A percentile compares a stretch with the other conserved stretches of the same genome.
Evolutionary conservation across 345 rosid genomes (phyloP).

Genomic region (Rubroshorea leprosula): DNA sequence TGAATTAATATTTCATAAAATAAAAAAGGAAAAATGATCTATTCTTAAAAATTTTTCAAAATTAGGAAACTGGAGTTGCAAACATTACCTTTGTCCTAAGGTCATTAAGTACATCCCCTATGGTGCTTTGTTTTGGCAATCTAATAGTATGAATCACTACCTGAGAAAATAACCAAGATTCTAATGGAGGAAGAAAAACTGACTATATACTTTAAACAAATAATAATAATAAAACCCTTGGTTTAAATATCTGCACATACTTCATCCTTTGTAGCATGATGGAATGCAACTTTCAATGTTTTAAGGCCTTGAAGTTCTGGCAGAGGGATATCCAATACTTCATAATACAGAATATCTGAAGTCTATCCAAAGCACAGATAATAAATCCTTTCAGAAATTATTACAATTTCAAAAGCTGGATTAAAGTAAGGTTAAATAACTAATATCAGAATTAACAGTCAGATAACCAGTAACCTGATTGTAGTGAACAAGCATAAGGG

Average conservation of each 20-base stretch:
- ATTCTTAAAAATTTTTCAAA: no score
- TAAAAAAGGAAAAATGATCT: no score
- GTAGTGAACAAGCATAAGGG: slow-evolving; percentile 69
- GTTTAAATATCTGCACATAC: slow-evolving; percentile 24
- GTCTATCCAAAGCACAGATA: slow-evolving; percentile 32
- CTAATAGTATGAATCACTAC: slow-evolving; percentile 56
- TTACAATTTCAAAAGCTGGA: not conserved
- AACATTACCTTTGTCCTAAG: slow-evolving; percentile 53
- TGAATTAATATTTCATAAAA: no score
- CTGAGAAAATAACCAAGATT: slow-evolving; percentile 20
- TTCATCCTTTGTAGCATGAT: slow-evolving; percentile 63
- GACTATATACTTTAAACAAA: not conserved
- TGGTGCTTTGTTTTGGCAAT: slow-evolving; percentile 66
- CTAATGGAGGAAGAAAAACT: not conserved
- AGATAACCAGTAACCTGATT: slow-evolving; percentile 44
- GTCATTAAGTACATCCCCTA: slow-evolving; percentile 63
- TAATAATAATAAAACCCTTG: not conserved
- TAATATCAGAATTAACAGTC: not conserved
- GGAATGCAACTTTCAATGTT: slow-evolving; percentile 69
- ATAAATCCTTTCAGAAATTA: slow-evolving; percentile 9
- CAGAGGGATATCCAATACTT: slow-evolving; percentile 74
- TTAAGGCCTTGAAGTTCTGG: slow-evolving; percentile 74
- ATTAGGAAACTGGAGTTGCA: not conserved
- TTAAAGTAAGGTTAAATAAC: slow-evolving; percentile 3
- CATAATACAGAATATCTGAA: slow-evolving; percentile 67